Evolutionary conservation across 1,284 basidiomycete genomes (phyloP), one percentile per base, ranked within the genome.

Genomic region (Bjerkandera adusta): DNA sequence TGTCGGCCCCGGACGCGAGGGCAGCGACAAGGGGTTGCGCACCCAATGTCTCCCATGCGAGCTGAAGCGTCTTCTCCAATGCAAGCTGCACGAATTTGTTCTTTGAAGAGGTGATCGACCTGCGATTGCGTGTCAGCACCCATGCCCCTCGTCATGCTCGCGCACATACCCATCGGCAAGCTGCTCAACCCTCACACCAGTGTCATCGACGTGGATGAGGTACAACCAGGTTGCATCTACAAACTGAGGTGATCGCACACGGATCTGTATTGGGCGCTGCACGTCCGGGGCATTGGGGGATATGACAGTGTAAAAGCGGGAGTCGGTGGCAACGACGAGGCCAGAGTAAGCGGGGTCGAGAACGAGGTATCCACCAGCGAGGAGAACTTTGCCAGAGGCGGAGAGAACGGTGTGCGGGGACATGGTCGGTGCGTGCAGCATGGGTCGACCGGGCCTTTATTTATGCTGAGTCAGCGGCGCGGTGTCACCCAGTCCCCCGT

Each of bases 21-120:
- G 68, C 60, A 18, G 71, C 66, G 24, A 69, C 65, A 38, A 87
- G 63, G 20, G 69, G 63, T 12, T 67, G 62, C 5, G 64, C 56
- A 4, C 79, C 80, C 42, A 73, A 72, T 47, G 76, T 59, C 61
- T 87, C 84, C 18, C 72, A 66, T 4, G 81, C 81, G 49, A 97
- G 71, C 18, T 79, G 68, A 33, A 97, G 69, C 0, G 89, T 84
- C 53, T 86, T 85, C 53, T 87, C 78, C 10, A 99, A 66, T 1
- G 96, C 89, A 35, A 95, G 79, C 50, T 92, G 84, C 13, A 99
- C 87, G 61, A 99, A 99, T 60, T 93, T 94, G 70, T 99, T 98
- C 62, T 76, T 70, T 51, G 64, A 58, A 29, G 55, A 48, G 15
- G 52, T 49, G 44, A 51, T 54, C 37, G 52, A 48, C 30, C 47